Percentiles rank a stretch among this genome's conserved stretches.
phyloP scores from a whole-genome alignment of 1,284 basidiomycete genomes.

The Austropuccinia psidii region DNA sequence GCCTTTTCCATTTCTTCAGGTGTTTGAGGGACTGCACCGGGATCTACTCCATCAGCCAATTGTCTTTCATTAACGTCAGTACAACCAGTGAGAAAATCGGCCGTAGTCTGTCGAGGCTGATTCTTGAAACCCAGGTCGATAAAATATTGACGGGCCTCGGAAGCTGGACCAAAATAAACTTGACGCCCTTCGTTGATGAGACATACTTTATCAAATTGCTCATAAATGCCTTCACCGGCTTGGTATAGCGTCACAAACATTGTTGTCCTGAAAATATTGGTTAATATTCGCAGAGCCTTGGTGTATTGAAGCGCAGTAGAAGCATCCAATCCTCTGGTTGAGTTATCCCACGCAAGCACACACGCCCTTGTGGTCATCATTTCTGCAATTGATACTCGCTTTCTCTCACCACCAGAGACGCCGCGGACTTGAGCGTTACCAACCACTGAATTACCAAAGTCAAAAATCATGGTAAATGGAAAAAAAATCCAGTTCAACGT shows the following conservation, averaged over 20 bases:
- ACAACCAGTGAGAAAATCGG: slow-evolving; percentile 51
- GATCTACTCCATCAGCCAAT: slow-evolving; percentile 45
- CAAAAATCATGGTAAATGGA: no score
- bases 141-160: slow-evolving; percentile 69
- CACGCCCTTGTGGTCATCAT: slow-evolving; percentile 52
- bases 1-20: slow-evolving; percentile 54
- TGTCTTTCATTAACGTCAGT: slow-evolving; percentile 50
- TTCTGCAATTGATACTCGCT: slow-evolving; percentile 59
- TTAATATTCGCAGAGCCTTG: slow-evolving; percentile 54
- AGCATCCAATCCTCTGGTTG: slow-evolving; percentile 67
- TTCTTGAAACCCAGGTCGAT: slow-evolving; percentile 60
- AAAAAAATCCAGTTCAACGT: no score
- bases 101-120: slow-evolving; percentile 60
- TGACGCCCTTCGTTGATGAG: slow-evolving; percentile 73
- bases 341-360: slow-evolving; percentile 48
- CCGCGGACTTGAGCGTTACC: slow-evolving; percentile 55
- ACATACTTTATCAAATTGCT: slow-evolving; percentile 56
- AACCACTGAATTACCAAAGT: slow-evolving; percentile 49
- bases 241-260: slow-evolving; percentile 52
- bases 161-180: slow-evolving; percentile 68
- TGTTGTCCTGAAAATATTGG: slow-evolving; percentile 51
- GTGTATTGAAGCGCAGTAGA: slow-evolving; percentile 57
- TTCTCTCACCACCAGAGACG: slow-evolving; percentile 56
- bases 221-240: slow-evolving; percentile 53
- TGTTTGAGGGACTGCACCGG: slow-evolving; percentile 40